phyloP scores from a whole-genome alignment of 441 rosid genomes.

The Euphorbia corollata region DNA sequence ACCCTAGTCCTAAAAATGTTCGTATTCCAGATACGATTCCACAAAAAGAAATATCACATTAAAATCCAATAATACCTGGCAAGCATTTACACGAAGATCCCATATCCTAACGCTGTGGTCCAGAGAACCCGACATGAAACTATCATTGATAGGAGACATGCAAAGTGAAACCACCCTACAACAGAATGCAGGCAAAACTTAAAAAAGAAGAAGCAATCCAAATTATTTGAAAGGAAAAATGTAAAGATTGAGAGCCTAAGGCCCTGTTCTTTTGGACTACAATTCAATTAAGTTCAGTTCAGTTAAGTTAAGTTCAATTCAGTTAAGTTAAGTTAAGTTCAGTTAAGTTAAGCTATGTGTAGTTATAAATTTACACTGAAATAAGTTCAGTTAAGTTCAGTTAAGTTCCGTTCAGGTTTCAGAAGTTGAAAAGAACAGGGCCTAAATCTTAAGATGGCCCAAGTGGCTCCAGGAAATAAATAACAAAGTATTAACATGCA shows the following conservation, averaged over 20 bases:
- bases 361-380: too few relatives aligned
- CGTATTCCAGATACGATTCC: neutral
- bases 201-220: neutral
- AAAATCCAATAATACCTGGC: constrained; percentile 64
- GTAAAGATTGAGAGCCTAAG: neutral
- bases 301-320: too few relatives aligned
- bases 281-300: too few relatives aligned
- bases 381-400: too few relatives aligned
- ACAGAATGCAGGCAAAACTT: constrained; percentile 14
- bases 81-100: constrained; percentile 96
- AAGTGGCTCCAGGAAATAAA: neutral
- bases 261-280: too few relatives aligned
- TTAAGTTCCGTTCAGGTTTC: too few relatives aligned
- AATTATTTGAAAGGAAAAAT: neutral
- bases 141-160: constrained; percentile 90
- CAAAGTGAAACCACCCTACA: constrained; percentile 87
- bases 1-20: neutral
- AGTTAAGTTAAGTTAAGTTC: too few relatives aligned
- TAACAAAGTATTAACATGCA: neutral
- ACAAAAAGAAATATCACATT: neutral
- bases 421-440: too few relatives aligned
- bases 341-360: too few relatives aligned
- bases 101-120: constrained; percentile 86
- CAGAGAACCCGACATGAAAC: constrained; percentile 97
- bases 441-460: neutral